phyloP scores from a whole-genome alignment of 2,329 filamentous ascomycete species.

The Ophiostoma piceae region DNA sequence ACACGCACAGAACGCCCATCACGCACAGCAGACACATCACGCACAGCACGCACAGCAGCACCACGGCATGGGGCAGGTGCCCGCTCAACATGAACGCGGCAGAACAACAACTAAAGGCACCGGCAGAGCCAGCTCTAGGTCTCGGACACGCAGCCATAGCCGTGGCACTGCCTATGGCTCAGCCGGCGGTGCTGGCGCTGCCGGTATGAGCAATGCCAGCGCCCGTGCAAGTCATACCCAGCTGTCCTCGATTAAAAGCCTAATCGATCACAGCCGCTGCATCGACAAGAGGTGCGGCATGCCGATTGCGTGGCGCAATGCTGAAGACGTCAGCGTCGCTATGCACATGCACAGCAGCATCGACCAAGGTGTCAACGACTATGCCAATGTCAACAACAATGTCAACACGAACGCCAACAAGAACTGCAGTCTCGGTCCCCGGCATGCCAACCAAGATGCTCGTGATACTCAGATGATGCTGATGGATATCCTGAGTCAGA shows the following conservation, averaged over 20 bases:
- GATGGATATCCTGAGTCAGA: conserved; percentile 5
- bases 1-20: no score
- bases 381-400: neutral
- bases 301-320: conserved; percentile 7
- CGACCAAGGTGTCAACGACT: neutral
- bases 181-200: neutral
- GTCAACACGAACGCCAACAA: neutral
- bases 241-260: neutral
- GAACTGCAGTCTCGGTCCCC: neutral
- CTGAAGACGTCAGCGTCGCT: neutral
- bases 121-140: neutral
- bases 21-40: no score
- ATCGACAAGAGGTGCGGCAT: neutral
- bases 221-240: neutral
- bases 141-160: neutral
- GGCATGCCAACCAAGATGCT: conserved; percentile 20
- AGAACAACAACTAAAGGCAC: neutral
- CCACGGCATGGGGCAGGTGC: neutral
- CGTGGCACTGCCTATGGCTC: neutral
- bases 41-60: no score
- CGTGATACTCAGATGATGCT: conserved; percentile 21
- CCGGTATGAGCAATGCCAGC: neutral
- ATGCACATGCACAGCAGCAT: neutral
- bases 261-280: neutral
- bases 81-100: neutral